phyloP scores from a whole-genome alignment of 352 stramenopile species.

The Globisporangium irregulare region DNA sequence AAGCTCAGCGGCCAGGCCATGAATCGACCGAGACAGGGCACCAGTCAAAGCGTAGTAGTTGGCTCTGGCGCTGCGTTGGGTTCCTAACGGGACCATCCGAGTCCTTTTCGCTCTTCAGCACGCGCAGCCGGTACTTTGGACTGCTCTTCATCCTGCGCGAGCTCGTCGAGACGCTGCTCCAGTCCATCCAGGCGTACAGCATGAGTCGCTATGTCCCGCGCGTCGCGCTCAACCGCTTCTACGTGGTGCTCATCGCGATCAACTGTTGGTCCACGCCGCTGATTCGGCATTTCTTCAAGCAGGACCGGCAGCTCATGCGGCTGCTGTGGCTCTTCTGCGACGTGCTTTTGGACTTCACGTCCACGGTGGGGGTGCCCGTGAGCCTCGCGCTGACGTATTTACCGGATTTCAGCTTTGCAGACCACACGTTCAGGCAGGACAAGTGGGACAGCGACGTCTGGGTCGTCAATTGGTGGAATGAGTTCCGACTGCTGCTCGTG shows the following conservation, averaged over 20 bases:
- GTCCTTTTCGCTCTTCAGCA: neutral
- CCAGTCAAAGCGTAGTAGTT: neutral
- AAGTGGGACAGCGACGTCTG: neutral
- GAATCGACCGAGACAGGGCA: neutral
- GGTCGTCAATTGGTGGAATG: constrained; percentile 1
- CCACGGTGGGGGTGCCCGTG: neutral
- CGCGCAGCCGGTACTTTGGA: neutral
- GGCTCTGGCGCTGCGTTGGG: neutral
- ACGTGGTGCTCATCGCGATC: neutral
- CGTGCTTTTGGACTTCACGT: constrained; percentile 2
- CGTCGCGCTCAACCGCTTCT: constrained; percentile 4
- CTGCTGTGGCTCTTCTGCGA: constrained; percentile 13
- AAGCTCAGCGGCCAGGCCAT: neutral
- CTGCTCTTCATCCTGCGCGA: constrained; percentile 5
- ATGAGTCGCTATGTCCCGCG: constrained; percentile 4
- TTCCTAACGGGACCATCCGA: neutral
- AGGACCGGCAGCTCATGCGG: neutral
- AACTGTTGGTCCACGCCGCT: constrained; percentile 13
- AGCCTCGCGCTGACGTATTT: constrained; percentile 3
- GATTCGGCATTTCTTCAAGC: neutral
- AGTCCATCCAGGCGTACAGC: constrained; percentile 10
- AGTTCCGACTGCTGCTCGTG: constrained; percentile 12
- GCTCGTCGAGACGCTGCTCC: constrained; percentile 5
- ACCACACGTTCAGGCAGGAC: neutral
- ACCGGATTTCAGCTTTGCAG: neutral